Evolutionary conservation across 2,329 filamentous ascomycete genomes (phyloP), one percentile per base, ranked within the genome.

Genomic region (Hypoxylon sp.): DNA sequence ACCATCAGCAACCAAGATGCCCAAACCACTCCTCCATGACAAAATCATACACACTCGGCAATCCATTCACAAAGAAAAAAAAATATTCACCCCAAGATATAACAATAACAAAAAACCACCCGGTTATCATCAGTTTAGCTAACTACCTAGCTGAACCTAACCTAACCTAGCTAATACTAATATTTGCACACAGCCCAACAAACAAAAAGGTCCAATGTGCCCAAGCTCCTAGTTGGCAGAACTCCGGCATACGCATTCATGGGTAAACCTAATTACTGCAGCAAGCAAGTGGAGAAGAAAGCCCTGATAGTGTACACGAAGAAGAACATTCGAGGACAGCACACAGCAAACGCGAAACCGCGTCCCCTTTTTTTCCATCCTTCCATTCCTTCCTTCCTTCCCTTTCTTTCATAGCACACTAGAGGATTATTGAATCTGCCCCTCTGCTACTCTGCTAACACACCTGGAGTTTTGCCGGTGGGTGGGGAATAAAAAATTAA

Each of bases 251-350:
- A 19, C 38, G 38, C 7, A 43, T 43, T 43, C 38, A 43, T 43
- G 38, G 9, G 13, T 10, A 4, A 36, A 30, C 28, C 28, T 43
- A 43, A 43, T 43, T 43, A 43, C 38, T 43, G 45, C 45, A 49
- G 45, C 45, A 49, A 49, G 45, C 45, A 49, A 30, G 21, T 49
- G 14, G 13, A 49, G n/a, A 48, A 49, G 28, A 28, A 48, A 49
- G 28, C 23, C 45, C 21, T 49, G 52, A 63, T 57, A 55, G 48
- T 59, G 62, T 65, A 69, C 67, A 66, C 45, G 55, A 69, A 66
- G 52, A n/a, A n/a, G n/a, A n/a, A 66, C 43, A 6, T 45, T 49
- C 60, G 60, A 61, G 41, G 28, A 30, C 28, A 30, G 28, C 28
- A 30, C 5, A 30, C 28, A 30, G 28, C 28, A 30, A 30, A 50